A percentile compares a stretch with the other conserved stretches of the same genome.
These are phyloP conservation scores for Yamadazyma dushanensis DNA, from an alignment of 1,139 yeast species.

Conservation along the genomic window DNA sequence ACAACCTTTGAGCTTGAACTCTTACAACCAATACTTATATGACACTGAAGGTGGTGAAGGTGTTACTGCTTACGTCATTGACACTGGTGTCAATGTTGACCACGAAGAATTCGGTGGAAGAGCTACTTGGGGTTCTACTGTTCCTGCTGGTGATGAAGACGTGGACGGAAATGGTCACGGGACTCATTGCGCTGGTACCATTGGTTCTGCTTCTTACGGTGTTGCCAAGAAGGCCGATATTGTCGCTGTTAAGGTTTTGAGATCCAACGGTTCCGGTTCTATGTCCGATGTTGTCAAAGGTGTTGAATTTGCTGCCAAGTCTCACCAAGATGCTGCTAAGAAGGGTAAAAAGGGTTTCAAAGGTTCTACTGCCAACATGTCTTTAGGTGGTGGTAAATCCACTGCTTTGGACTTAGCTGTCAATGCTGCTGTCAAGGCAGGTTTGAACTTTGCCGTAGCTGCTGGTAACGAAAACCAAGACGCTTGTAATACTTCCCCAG, in stretches of 20 bases:
- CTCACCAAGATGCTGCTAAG: conserved; percentile 32
- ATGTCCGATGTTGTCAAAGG: conserved; percentile 47
- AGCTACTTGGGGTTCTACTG: conserved; percentile 43
- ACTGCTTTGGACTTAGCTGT: conserved; percentile 44
- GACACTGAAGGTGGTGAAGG: conserved; percentile 45
- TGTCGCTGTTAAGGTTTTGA: conserved; percentile 45
- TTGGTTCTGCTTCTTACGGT: conserved; percentile 44
- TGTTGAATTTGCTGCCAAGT: conserved; percentile 40
- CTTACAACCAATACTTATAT: conserved; percentile 29
- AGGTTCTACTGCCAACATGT: conserved; percentile 47
- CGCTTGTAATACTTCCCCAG: conserved; percentile 46
- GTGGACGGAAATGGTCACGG: conserved; percentile 57
- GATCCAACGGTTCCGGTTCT: conserved; percentile 40
- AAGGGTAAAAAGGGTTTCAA: conserved; percentile 37
- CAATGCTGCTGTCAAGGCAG: conserved; percentile 43
- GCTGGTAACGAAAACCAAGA: conserved; percentile 48
- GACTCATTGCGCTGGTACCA: conserved; percentile 48
- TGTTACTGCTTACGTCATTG: conserved; percentile 45
- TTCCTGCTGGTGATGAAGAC: conserved; percentile 36
- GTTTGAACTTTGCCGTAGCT: conserved; percentile 45
- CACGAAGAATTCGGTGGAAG: conserved; percentile 45
- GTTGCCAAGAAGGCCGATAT: conserved; percentile 43
- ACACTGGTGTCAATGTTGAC: conserved; percentile 42
- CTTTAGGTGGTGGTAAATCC: conserved; percentile 44
- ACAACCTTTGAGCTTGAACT: conserved; percentile 59